Base-by-base conservation (phyloP, 2,329 filamentous ascomycete species). In the Apiospora kogelbergensis region DNA sequence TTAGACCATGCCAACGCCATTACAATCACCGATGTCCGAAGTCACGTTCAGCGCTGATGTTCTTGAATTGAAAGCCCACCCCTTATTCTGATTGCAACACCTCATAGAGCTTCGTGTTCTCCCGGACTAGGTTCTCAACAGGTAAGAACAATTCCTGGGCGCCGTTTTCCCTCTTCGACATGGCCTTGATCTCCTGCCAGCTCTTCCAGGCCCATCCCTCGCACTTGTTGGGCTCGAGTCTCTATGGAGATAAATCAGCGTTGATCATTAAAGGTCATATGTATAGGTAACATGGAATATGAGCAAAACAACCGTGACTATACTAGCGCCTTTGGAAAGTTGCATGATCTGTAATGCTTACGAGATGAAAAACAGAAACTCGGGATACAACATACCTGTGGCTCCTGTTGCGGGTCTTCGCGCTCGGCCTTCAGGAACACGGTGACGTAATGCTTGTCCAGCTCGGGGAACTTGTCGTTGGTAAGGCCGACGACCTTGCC, bases 381-480 rank as follows among this genome's bases (percentile, higher is more conserved):
- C n/a, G n/a, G n/a, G 9, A 57, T 7, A 10, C 7, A 33, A 20
- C 6, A 53, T 7, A 9, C 63, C 7, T 45, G 63, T 11, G 63
- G 37, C 6, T n/a, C 10, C 22, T 20, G 15, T 9, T 9, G 15
- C 2, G 63, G 40, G 22, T 65, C 63, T 9, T 1, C 10, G 6
- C 40, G 63, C 63, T 65, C 63, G 63, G 40, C 44, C n/a, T 11
- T 26, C 22, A 68, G 42, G 30, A 73, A 73, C 1, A 73, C 45
- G 1, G 71, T 73, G 33, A 72, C 66, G 37, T 72, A 73, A 65
- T 73, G 72, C 65, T 72, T 73, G 15, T 45, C 46, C 20, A 63
- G 24, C 15, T 71, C 71, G 10, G 40, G 22, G 20, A 73, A 72
- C 37, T 46, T 63, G 45, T 67, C 68, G 67, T 72, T 72, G 26